Percentiles rank a stretch among this genome's conserved stretches.
These are phyloP conservation scores for Rhynchosporium secalis DNA, from an alignment of 2,329 filamentous ascomycete genomes.

Conservation along the genomic window DNA sequence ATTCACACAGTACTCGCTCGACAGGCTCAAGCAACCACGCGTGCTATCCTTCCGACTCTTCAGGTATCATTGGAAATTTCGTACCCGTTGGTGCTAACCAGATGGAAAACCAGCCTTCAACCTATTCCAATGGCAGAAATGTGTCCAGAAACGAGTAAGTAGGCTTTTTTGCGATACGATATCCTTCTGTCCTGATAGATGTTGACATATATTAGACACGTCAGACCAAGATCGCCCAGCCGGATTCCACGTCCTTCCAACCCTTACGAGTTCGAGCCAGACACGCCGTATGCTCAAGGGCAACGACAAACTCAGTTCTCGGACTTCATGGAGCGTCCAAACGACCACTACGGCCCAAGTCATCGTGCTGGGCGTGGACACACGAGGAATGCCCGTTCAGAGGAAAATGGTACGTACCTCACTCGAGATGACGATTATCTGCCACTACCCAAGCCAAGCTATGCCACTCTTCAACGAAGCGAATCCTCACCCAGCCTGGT, in stretches of 20 bases:
- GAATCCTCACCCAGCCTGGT: slow-evolving; percentile 31
- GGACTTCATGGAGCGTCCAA: slow-evolving; percentile 29
- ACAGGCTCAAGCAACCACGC: slow-evolving; percentile 21
- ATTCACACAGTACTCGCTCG: slow-evolving; percentile 12
- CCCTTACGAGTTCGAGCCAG: slow-evolving; percentile 37
- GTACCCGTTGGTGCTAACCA: slow-evolving; percentile 25
- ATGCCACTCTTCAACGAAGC: slow-evolving; percentile 25
- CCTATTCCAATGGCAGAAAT: background rate
- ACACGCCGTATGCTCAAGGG: slow-evolving; percentile 23
- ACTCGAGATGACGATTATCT: slow-evolving; percentile 14
- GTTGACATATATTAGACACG: background rate
- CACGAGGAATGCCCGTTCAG: slow-evolving; percentile 32
- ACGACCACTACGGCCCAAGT: slow-evolving; percentile 14
- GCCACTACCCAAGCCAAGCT: slow-evolving; percentile 11
- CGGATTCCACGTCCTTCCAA: slow-evolving; percentile 18
- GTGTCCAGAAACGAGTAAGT: slow-evolving; percentile 16
- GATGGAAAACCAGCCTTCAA: slow-evolving; percentile 10
- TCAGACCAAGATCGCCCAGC: slow-evolving; percentile 8
- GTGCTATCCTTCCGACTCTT: slow-evolving; percentile 21
- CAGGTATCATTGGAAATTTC: slow-evolving; percentile 35
- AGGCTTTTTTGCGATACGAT: too few relatives aligned
- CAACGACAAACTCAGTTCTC: slow-evolving; percentile 31
- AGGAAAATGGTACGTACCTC: slow-evolving; percentile 22
- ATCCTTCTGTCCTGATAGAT: background rate
- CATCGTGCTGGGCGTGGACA: slow-evolving; percentile 23